These are phyloP conservation scores for Pilasporangium apinafurcum DNA, from an alignment of 352 stramenopile species.

Conservation along the genomic window DNA sequence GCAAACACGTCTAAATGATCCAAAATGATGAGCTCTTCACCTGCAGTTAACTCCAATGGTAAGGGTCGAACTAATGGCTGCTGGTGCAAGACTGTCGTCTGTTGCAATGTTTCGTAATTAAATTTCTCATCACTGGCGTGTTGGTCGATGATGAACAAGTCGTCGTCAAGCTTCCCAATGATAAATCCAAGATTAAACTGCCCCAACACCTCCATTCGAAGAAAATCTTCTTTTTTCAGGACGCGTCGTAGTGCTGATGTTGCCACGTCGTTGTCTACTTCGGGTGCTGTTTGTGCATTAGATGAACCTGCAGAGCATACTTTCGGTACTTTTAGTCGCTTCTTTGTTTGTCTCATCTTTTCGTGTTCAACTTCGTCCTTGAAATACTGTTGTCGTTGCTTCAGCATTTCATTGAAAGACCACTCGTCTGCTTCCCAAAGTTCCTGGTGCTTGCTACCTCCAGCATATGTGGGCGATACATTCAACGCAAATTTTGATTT, in stretches of 20 bases:
- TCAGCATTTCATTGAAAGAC: conserved; percentile 32
- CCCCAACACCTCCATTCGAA: conserved; percentile 89
- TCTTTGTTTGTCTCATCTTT: conserved; percentile 11
- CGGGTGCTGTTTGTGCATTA: conserved; percentile 1
- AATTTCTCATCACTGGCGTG: conserved; percentile 96
- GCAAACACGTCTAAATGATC: conserved; percentile 93
- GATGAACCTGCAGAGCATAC: conserved; percentile 19
- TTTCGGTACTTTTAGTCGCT: conserved; percentile 25
- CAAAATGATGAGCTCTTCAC: conserved; percentile 92
- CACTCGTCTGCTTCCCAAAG: conserved; percentile 14
- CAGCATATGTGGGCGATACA: too few relatives aligned
- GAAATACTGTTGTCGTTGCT: conserved; percentile 33
- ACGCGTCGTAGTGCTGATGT: conserved; percentile 58
- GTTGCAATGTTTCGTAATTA: conserved; percentile 66
- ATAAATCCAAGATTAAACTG: conserved; percentile 99
- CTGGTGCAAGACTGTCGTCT: conserved; percentile 91
- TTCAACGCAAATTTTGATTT: too few relatives aligned
- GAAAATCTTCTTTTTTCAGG: conserved; percentile 91
- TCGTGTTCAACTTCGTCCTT: conserved; percentile 32
- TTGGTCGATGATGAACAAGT: conserved; percentile 99
- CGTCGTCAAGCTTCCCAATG: conserved; percentile 81
- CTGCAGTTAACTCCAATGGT: conserved; percentile 87
- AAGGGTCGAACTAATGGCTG: conserved; percentile 93
- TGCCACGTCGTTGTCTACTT: conserved; percentile 30
- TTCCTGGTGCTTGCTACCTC: too few relatives aligned